phyloP scores from a whole-genome alignment of 2,329 filamentous ascomycete species.

The Fusarium sp. region DNA sequence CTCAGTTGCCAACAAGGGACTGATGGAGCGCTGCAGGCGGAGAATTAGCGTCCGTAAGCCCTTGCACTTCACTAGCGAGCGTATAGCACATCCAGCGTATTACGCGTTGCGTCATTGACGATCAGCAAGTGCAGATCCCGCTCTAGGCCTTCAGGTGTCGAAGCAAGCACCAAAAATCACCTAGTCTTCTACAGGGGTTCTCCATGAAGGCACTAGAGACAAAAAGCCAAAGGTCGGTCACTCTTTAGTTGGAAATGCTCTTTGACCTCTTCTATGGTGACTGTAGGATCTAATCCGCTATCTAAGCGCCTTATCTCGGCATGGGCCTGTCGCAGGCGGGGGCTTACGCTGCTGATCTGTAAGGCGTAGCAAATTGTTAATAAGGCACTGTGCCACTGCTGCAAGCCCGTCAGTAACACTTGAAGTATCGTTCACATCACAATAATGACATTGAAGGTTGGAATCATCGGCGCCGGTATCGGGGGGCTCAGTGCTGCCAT shows the following conservation, averaged over 20 bases:
- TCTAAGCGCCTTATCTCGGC: not conserved
- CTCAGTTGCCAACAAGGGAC: not conserved
- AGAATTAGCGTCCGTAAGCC: not conserved
- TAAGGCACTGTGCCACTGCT: not conserved
- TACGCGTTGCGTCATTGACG: not conserved
- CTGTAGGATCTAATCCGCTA: not conserved
- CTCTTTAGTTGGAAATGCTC: not conserved
- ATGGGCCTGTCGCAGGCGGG: not conserved
- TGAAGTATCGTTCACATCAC: rapidly evolving
- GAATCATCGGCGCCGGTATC: not conserved
- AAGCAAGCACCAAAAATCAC: not conserved
- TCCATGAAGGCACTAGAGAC: rapidly evolving
- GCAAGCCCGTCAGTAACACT: not conserved
- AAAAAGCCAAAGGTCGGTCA: rapidly evolving
- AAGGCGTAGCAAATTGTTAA: not conserved
- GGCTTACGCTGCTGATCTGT: not conserved
- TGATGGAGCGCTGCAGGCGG: too few species aligned
- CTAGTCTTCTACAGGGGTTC: not conserved
- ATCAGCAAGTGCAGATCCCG: not conserved
- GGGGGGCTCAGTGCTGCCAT: not conserved
- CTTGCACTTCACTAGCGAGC: not conserved
- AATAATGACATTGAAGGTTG: not conserved
- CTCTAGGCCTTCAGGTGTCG: not conserved
- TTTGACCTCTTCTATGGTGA: not conserved
- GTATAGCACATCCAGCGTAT: not conserved